Base-by-base conservation (phyloP, 108 stramenopile genomes). In the Pseudonitzschia delicatissima region DNA sequence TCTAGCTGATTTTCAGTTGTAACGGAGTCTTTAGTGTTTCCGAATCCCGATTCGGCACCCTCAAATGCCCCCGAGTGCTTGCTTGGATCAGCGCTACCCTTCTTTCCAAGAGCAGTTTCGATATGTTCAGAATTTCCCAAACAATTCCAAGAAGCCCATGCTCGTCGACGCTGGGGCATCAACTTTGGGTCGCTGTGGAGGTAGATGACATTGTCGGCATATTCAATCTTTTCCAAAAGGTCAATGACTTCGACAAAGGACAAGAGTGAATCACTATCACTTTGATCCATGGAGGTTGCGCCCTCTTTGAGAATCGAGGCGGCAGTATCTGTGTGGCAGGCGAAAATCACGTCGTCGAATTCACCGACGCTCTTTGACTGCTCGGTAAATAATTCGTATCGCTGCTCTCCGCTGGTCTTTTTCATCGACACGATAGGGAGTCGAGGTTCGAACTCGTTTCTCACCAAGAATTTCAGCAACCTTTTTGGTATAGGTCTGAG, bases 131-230 rank as follows among this genome's bases (percentile, higher is more conserved):
- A 73, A 26, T 80, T 73, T 26, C 91, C 96, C 62, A 96, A 65
- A 66, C 94, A 96, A 77, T 98, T 98, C 98, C 98, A 98, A 3
- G 90, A 76, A 1, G 86, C 81, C 98, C 98, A 98, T 2, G 95
- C 94, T 0, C 74, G 76, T 45, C 80, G 75, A 26, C 82, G 65
- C 45, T 58, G 55, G 1, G 98, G 98, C 98, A 98, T 98, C 29
- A 95, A 72, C 15, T 78, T 57, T 11, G 77, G 82, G 72, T 98
- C 98, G 5, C 89, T 91, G 75, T 98, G 98, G 48, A 98, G 74
- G 62, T 95, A 95, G 45, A 94, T 82, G 20, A 78, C 85, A 76
- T 97, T 96, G 62, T 90, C 76, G 36, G 79, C 81, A 71, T 96
- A 98, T 70, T 83, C 77, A 48, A 91, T 86, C 20, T 77, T 35